phyloP scores from a whole-genome alignment of 106 monocot genomes.

The Triglochin maritima region DNA sequence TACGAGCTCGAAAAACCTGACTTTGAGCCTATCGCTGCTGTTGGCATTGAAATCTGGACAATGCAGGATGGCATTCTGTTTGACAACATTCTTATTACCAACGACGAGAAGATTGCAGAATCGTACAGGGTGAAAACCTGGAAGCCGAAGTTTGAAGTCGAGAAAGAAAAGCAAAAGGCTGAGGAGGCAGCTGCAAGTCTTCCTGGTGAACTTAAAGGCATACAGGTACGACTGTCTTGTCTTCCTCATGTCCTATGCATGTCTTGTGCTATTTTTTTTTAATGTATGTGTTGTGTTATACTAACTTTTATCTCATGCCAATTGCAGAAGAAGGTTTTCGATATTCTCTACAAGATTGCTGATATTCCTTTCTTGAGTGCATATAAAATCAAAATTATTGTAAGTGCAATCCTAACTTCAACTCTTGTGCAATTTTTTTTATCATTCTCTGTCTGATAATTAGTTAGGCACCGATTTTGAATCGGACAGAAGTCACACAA shows the following conservation, averaged over 20 bases:
- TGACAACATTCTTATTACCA: conserved; percentile 52
- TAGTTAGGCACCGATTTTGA: not conserved
- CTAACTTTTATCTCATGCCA: too few species aligned
- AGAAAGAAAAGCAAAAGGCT: conserved; percentile 77
- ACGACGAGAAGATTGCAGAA: conserved; percentile 45
- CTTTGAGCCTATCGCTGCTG: conserved; percentile 65
- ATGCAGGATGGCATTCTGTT: conserved; percentile 78
- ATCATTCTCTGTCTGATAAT: not conserved
- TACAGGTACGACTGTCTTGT: conserved; percentile 36
- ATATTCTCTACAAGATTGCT: conserved; percentile 61
- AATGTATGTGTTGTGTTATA: not conserved
- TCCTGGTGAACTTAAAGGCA: conserved; percentile 30
- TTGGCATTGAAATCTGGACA: conserved; percentile 80
- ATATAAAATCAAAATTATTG: conserved; percentile 65
- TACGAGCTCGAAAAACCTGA: conserved; percentile 65
- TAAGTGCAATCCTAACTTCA: conserved; percentile 16
- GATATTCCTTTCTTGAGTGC: conserved; percentile 58
- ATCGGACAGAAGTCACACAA: not conserved
- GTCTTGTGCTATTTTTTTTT: not conserved
- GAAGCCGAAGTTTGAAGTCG: conserved; percentile 63
- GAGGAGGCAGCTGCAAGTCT: conserved; percentile 27
- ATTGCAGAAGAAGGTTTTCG: conserved; percentile 74
- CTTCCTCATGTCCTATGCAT: not conserved
- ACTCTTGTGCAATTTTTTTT: not conserved
- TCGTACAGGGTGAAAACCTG: conserved; percentile 44